phyloP scores from a whole-genome alignment of 148 eudicot genomes.

The Nepenthes mirabilis region DNA sequence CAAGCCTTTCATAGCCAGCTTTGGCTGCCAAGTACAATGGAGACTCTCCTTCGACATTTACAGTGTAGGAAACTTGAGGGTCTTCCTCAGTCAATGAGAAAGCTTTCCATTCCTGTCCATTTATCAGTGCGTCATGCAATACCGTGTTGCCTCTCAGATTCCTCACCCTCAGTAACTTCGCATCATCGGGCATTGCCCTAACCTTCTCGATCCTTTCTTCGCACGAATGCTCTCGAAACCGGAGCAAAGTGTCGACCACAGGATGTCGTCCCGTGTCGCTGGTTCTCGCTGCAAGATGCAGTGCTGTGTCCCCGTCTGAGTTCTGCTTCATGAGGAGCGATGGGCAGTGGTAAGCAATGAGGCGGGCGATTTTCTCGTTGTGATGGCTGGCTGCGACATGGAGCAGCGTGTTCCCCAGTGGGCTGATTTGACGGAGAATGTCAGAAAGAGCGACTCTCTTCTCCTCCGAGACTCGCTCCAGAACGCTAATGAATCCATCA shows the following conservation, averaged over 20 bases:
- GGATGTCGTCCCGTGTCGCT: conserved; percentile 5
- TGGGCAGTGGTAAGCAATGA: conserved; percentile 9
- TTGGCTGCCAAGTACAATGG: conserved; percentile 22
- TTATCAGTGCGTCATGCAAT: conserved; percentile 18
- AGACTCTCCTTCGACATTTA: conserved; percentile 16
- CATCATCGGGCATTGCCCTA: background rate
- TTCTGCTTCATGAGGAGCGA: conserved; percentile 13
- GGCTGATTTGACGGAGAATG: conserved; percentile 1
- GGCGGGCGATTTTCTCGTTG: conserved; percentile 12
- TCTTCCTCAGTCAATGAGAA: conserved; percentile 5
- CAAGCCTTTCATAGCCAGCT: conserved; percentile 13
- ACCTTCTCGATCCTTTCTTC: background rate
- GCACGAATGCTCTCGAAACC: background rate
- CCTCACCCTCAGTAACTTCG: conserved; percentile 2
- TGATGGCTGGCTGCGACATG: conserved; percentile 14
- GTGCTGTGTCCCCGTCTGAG: conserved; percentile 14
- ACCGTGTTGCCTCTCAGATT: conserved; percentile 12
- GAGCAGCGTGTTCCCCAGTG: conserved; percentile 17
- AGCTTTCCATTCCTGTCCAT: background rate
- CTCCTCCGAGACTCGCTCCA: background rate
- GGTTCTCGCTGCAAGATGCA: conserved; percentile 20
- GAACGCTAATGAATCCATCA: background rate
- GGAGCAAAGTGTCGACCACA: background rate
- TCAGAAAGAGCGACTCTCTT: background rate
- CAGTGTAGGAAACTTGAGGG: conserved; percentile 4